phyloP scores from a whole-genome alignment of 2,329 filamentous ascomycete genomes.

The Ophiognomonia clavigignenti-juglandacearum region DNA sequence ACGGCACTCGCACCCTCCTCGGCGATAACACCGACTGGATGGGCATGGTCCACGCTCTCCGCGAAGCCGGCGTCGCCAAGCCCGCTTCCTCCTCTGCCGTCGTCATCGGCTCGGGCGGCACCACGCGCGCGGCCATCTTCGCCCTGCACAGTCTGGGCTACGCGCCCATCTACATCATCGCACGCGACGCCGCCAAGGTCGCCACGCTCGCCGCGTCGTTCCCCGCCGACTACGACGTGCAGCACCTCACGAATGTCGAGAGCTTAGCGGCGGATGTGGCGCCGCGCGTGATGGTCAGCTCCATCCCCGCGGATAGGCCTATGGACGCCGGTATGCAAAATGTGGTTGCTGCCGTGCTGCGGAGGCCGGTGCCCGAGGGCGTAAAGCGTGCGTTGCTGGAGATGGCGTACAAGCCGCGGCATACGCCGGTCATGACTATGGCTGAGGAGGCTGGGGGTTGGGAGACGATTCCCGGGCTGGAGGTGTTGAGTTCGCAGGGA shows the following conservation, averaged over 20 bases:
- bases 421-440: constrained; percentile 80
- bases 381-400: constrained; percentile 66
- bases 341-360: constrained; percentile 53
- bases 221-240: constrained; percentile 66
- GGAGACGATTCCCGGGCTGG: constrained; percentile 79
- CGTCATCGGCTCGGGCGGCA: constrained; percentile 88
- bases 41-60: constrained; percentile 80
- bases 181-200: constrained; percentile 68
- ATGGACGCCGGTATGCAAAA: constrained; percentile 69
- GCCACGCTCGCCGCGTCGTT: constrained; percentile 66
- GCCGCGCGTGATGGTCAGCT: constrained; percentile 75
- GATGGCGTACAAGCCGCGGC: constrained; percentile 90
- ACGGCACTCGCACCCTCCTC: constrained; percentile 51
- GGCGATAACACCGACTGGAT: constrained; percentile 96
- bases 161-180: constrained; percentile 80
- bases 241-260: constrained; percentile 53
- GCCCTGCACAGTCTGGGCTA: constrained; percentile 81
- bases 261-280: constrained; percentile 41
- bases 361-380: constrained; percentile 28
- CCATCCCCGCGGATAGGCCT: constrained; percentile 82
- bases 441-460: constrained; percentile 73
- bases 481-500: constrained; percentile 86
- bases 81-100: constrained; percentile 47
- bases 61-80: constrained; percentile 56
- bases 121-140: constrained; percentile 85